Evolutionary conservation across 768 basidiomycete species (phyloP), one percentile per base, ranked within the genome.

Genomic region (Megacollybia marginata): DNA sequence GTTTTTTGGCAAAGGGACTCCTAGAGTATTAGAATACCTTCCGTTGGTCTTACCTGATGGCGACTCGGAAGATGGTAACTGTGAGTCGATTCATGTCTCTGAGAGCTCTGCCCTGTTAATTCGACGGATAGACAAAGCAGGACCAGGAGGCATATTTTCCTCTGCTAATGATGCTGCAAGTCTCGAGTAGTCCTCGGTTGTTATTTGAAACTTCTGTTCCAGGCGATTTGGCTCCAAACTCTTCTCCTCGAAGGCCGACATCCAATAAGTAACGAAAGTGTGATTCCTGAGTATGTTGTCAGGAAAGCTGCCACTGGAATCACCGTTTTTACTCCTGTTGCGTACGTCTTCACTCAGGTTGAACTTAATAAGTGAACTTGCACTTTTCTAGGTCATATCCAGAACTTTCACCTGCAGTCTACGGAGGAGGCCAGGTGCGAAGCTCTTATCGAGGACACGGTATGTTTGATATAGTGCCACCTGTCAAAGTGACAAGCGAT

Each of bases 141-240:
- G 62, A 6, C 47, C 62, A 34, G 64, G 63, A 8, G 65, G 65
- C n/a, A 55, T 67, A 2, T 63, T 67, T 7, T 57, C 50, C 10
- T 62, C 52, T 35, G 62, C 64, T 0, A 52, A 50, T 8, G 65
- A 67, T 43, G 57, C 60, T 46, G 65, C 62, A 43, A 32, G 54
- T 44, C 12, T 48, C 19, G 11, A 5, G 19, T 46, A 38, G 4
- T 48, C 15, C 33, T 40, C 9, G 13, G 28, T 36, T 45, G 20
- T 23, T 6, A 8, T 20, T 40, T 19, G 16, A n/a, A 19, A 54
- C 2, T 20, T 15, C 11, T n/a, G 16, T 9, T 33, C 9, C 23
- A 66, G 64, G 61, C 62, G 15, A 59, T 54, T 15, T 67, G 63
- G 63, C 55, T 67, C 10, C 62, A 62, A 47, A 56, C 53, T 19